Evolutionary conservation across 2,329 filamentous ascomycete genomes (phyloP), one percentile per base, ranked within the genome.

Genomic region (Colletotrichum somersetense): DNA sequence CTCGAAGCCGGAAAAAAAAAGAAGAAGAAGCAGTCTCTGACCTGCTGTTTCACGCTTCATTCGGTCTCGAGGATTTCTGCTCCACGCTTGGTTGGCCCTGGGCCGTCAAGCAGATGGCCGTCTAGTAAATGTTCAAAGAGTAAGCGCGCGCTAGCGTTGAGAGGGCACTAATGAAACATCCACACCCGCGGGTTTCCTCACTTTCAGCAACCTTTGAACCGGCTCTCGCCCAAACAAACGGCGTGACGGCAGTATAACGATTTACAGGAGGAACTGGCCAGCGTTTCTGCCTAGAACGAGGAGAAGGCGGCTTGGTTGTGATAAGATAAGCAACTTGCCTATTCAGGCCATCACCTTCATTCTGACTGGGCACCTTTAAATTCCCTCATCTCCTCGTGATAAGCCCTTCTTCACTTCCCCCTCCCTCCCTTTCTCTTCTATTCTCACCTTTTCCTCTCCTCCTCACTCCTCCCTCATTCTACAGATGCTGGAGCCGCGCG

Each of bases 271-370:
- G 11, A 16, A 40, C 33, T 11, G n/a, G 35, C 14, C 55, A 14
- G 55, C 33, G 44, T 38, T 42, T 58, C 57, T 62, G 64, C 68
- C 58, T 63, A 53, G 33, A 44, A 8, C 20, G 42, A 55, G 46
- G 53, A 42, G 46, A 58, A 58, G 58, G 67, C 42, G 14, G 18
- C 20, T 26, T 38, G 23, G 1, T 20, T 44, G 66, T 30, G 70
- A 72, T 72, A 65, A 69, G 70, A 72, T 72, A 72, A 72, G 61
- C 26, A 56, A 72, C 46, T 61, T 72, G 70, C 70, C 70, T 70
- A 70, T 72, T 70, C 66, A 72, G 70, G 70, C 55, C 66, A 69
- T 52, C 52, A 65, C 26, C 66, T 62, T 12, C 33, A 38, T 46
- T 61, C 53, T 72, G 70, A 72, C 70, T 72, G 70, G 61, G 69